These are phyloP conservation scores for Auricularia sp. DNA, from an alignment of 768 basidiomycete genomes.

Conservation along the genomic window DNA sequence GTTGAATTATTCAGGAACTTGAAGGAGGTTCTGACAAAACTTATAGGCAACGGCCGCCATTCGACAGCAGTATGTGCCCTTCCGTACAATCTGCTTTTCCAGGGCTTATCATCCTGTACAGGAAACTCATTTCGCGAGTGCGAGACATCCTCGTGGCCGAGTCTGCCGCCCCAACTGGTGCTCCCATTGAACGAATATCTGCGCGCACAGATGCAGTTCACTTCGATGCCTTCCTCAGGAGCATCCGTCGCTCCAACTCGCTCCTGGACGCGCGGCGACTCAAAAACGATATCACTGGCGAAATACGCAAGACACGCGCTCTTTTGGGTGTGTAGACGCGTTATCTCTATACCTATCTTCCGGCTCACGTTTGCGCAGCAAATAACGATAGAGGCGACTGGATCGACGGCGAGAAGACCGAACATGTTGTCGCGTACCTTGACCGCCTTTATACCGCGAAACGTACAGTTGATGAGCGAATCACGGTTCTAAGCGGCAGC, in stretches of 20 bases:
- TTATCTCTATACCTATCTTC: not conserved
- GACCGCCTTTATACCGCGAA: constrained; percentile 86
- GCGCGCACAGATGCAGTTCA: constrained; percentile 71
- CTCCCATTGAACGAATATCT: constrained; percentile 63
- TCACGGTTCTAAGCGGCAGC: constrained; percentile 60
- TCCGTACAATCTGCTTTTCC: no score
- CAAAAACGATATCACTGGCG: constrained; percentile 87
- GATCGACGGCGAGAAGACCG: constrained; percentile 78
- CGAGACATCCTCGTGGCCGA: constrained; percentile 40
- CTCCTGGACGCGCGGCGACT: constrained; percentile 81
- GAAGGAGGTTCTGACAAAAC: not conserved
- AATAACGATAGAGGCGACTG: constrained; percentile 82
- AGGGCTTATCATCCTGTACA: not conserved
- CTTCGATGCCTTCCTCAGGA: constrained; percentile 85
- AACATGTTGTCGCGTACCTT: constrained; percentile 78
- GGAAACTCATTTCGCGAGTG: constrained; percentile 18
- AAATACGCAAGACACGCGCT: constrained; percentile 72
- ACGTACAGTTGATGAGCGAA: constrained; percentile 76
- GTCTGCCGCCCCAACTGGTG: constrained; percentile 29
- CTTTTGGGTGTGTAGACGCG: constrained; percentile 45
- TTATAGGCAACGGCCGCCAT: constrained; percentile 56
- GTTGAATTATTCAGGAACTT: constrained; percentile 20
- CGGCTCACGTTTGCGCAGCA: constrained; percentile 30
- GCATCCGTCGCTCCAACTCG: constrained; percentile 72
- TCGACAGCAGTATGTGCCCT: constrained; percentile 46